A percentile compares a stretch with the other conserved stretches of the same genome.
Evolutionary conservation across 768 basidiomycete genomes (phyloP).

Genomic region (Suillus alpinus): DNA sequence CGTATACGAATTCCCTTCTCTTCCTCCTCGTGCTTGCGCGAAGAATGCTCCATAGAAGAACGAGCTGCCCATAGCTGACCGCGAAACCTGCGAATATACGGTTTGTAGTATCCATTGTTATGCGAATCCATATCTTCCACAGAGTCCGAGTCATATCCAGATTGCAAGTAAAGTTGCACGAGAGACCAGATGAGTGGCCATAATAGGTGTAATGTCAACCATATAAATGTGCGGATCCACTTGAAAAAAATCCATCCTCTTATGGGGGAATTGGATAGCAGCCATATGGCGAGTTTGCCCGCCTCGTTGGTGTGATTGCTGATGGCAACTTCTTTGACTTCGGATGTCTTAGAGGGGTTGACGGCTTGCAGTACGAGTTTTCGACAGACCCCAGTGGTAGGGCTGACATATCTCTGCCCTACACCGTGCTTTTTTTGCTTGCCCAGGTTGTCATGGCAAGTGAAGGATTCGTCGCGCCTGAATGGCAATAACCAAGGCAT

Average conservation of each 20-base stretch:
- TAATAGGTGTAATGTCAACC: conserved; percentile 7
- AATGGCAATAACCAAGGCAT: not conserved
- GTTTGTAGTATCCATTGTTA: conserved; percentile 1
- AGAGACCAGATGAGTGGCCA: conserved; percentile 4
- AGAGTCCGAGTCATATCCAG: not conserved
- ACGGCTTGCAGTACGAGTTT: conserved; percentile 12
- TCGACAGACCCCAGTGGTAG: conserved; percentile 14
- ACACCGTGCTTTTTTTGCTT: not conserved
- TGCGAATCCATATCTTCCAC: not conserved
- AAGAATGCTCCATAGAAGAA: conserved; percentile 14
- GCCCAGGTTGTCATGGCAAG: not conserved
- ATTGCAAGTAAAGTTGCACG: not conserved
- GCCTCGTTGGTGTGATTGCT: not conserved
- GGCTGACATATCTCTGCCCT: conserved; percentile 15
- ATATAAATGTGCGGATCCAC: conserved; percentile 10
- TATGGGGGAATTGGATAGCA: conserved; percentile 6
- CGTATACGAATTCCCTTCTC: conserved; percentile 9
- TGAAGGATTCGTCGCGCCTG: not conserved
- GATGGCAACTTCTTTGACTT: conserved; percentile 5
- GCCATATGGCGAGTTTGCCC: conserved; percentile 11
- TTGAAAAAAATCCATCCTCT: not conserved
- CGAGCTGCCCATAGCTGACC: conserved; percentile 20
- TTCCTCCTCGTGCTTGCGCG: not conserved
- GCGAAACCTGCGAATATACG: conserved; percentile 9
- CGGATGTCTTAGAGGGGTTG: not conserved